A percentile compares a stretch with the other conserved stretches of the same genome.
phyloP scores from a whole-genome alignment of 805 yeast genomes.

The Blastobotrys attinorum region DNA sequence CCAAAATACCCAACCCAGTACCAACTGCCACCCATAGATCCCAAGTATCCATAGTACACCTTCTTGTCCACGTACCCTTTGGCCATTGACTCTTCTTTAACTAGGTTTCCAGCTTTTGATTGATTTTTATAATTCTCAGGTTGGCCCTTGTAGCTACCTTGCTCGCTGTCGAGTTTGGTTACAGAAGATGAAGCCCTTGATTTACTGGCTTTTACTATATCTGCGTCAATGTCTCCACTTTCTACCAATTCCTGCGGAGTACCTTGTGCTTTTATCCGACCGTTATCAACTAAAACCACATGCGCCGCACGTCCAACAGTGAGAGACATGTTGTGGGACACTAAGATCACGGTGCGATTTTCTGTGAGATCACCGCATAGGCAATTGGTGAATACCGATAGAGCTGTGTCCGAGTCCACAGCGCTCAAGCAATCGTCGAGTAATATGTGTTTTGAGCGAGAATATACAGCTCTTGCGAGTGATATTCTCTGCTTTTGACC shows the following conservation, averaged over 20 bases:
- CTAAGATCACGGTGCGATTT: constrained; percentile 80
- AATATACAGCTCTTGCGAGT: constrained; percentile 88
- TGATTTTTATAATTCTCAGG: constrained; percentile 31
- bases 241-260: constrained; percentile 49
- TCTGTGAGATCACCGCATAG: constrained; percentile 80
- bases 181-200: constrained; percentile 33
- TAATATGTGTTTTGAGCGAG: constrained; percentile 70
- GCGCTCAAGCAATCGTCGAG: constrained; percentile 95
- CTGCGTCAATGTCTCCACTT: constrained; percentile 73
- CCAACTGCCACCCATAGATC: constrained; percentile 57
- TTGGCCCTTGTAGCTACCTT: constrained; percentile 29
- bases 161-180: constrained; percentile 30
- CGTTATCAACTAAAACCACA: constrained; percentile 78
- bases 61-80: constrained; percentile 71
- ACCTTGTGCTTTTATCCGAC: constrained; percentile 72
- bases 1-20: constrained; percentile 43
- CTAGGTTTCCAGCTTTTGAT: constrained; percentile 36
- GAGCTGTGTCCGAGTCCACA: constrained; percentile 93
- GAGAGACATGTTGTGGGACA: constrained; percentile 89
- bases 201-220: constrained; percentile 44
- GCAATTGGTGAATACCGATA: constrained; percentile 87
- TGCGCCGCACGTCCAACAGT: constrained; percentile 78
- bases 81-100: constrained; percentile 76
- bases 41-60: constrained; percentile 67
- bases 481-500: constrained; percentile 98